Percentiles rank a stretch among this genome's conserved stretches.
Evolutionary conservation across 2,329 filamentous ascomycete genomes (phyloP).

Genomic region (Arachnomyces sp.): DNA sequence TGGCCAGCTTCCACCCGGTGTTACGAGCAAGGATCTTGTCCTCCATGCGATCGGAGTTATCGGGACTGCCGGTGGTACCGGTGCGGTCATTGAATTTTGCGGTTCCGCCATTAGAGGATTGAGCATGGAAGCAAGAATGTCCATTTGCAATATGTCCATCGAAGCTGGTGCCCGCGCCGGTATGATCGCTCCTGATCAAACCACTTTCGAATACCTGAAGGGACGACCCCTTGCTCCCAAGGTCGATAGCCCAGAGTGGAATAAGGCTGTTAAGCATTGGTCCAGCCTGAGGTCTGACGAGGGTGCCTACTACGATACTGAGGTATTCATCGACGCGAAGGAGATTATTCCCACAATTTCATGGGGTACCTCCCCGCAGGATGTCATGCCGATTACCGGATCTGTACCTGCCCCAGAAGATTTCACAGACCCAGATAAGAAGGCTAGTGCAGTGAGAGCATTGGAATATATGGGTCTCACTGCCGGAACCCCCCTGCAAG

Average conservation of each 20-base stretch:
- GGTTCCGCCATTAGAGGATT: slow-evolving; percentile 83
- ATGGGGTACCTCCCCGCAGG: slow-evolving; percentile 95
- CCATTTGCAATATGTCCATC: slow-evolving; percentile 99
- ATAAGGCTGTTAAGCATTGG: slow-evolving; percentile 84
- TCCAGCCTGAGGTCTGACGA: slow-evolving; percentile 73
- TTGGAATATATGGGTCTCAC: slow-evolving; percentile 94
- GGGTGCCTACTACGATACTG: slow-evolving; percentile 82
- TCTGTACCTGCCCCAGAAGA: slow-evolving; percentile 84
- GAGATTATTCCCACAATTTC: slow-evolving; percentile 91
- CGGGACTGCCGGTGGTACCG: slow-evolving; percentile 89
- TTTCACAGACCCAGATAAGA: slow-evolving; percentile 72
- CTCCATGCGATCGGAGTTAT: slow-evolving; percentile 89
- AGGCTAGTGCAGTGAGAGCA: slow-evolving; percentile 68
- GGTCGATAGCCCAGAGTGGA: slow-evolving; percentile 78
- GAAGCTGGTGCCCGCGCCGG: slow-evolving; percentile 91
- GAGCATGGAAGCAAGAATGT: slow-evolving; percentile 98
- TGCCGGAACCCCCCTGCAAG: slow-evolving; percentile 80
- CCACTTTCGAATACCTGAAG: slow-evolving; percentile 91
- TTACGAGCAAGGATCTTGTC: slow-evolving; percentile 93
- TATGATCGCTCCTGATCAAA: slow-evolving; percentile 93
- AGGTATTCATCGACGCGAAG: slow-evolving; percentile 83
- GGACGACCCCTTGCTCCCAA: slow-evolving; percentile 81
- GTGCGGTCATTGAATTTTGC: slow-evolving; percentile 93
- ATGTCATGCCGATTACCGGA: slow-evolving; percentile 89
- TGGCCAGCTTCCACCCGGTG: slow-evolving; percentile 78